Base-by-base conservation (phyloP, 371 early-diverging fungal species). In the Rhizomucor pusillus region DNA sequence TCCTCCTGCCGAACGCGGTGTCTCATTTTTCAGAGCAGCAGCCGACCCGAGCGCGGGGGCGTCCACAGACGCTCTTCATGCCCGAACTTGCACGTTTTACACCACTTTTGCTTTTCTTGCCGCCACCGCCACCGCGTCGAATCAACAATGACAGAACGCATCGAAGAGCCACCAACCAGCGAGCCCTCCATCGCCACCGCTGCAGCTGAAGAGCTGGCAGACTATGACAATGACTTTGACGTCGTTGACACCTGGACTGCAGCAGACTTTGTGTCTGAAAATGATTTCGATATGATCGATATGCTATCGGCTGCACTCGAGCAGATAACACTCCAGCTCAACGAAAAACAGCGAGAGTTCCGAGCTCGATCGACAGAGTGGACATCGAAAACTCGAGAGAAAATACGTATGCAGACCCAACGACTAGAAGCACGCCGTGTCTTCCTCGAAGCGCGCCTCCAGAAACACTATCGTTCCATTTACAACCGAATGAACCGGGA, bases 281-380 rank as follows among this genome's bases (percentile, higher is more conserved):
- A 62, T 60, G 62, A 64, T 57, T 69, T 69, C 57, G 69, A 69
- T 41, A 63, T 65, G 62, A 64, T 69, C 50, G 65, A 69, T 43
- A 65, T 59, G 60, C 50, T 78, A 7, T 78, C 79, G 1, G 62
- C 63, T 1, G 73, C 75, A 7, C 52, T 78, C 13, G 79, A 78
- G n/a, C 67, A 72, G 43, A 71, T 78, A 4, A 73, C 79, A 0
- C 57, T 54, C 33, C 79, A 78, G 49, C 55, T 78, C 9, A 66
- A 78, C 41, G 71, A 78, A 3, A 68, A 62, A 19, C 69, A 66
- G 50, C 54, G 60, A 11, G 73, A 75, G 35, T 52, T 78, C 36
- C 48, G 65, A 3, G 47, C 52, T 37, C 70, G 70, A 43, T 75
- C 75, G 1, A 56, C 63, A 1, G 65, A 69, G 33, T 73, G 75